Evolutionary conservation across 176 grass and related monocot genomes (phyloP).

Genomic region (Puccinellia tenuiflora): DNA sequence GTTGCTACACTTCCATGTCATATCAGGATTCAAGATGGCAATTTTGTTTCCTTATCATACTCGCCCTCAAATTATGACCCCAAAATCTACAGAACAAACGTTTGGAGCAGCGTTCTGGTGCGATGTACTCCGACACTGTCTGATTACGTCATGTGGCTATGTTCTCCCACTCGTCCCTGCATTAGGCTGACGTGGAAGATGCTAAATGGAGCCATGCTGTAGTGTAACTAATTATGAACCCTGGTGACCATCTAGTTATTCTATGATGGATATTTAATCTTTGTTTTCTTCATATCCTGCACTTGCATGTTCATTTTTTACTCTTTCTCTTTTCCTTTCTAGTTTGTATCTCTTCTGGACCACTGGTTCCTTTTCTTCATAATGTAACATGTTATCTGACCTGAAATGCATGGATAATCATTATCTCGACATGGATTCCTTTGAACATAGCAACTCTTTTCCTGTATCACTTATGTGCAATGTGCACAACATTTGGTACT

Average conservation of each 20-base stretch:
- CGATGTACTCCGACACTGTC: not conserved
- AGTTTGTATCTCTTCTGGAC: not conserved
- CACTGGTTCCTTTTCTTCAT: not conserved
- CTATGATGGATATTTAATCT: not conserved
- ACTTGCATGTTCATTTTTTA: too few relatives aligned
- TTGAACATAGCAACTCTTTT: not conserved
- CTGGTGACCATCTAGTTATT: not conserved
- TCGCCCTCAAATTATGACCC: not conserved
- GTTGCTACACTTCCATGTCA: slow-evolving; percentile 9
- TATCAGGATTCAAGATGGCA: slow-evolving; percentile 2
- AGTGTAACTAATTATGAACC: not conserved
- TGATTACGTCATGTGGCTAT: not conserved
- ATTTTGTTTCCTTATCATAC: not conserved
- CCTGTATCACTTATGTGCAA: not conserved
- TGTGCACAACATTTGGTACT: not conserved
- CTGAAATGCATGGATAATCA: not conserved
- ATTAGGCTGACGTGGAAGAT: not conserved
- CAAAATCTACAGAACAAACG: not conserved
- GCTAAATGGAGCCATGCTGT: not conserved
- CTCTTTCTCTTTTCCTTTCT: not conserved
- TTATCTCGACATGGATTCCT: not conserved
- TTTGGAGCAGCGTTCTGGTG: not conserved
- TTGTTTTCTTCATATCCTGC: too few relatives aligned
- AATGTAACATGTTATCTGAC: not conserved
- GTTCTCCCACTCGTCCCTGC: not conserved